Conservation (phyloP, 192 early-diverging fungal genomes). For the Linnemannia exigua region DNA sequence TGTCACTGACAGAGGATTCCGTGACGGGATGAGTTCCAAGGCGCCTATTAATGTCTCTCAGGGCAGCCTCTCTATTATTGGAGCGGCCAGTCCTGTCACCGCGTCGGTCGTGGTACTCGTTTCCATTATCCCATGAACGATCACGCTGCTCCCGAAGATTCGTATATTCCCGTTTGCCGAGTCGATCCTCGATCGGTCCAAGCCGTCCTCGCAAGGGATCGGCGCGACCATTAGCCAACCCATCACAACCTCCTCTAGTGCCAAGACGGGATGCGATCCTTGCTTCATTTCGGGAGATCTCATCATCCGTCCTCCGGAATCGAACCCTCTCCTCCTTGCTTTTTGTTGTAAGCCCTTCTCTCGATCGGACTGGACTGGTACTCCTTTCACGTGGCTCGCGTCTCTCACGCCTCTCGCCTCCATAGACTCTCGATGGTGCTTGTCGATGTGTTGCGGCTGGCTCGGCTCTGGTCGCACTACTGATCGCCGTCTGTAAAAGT, state of each 20-base stretch:
- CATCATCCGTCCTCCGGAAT: slow-evolving; percentile 36
- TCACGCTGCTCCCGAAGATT: slow-evolving; percentile 20
- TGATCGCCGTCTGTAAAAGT: slow-evolving; percentile 46
- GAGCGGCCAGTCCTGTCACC: slow-evolving; percentile 1
- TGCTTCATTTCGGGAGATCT: slow-evolving; percentile 26
- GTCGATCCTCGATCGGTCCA: slow-evolving; percentile 39
- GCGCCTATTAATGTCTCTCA: slow-evolving; percentile 32
- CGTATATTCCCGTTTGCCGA: neutral
- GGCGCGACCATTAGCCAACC: neutral
- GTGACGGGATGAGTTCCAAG: slow-evolving; percentile 16
- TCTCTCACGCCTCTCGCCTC: slow-evolving; percentile 4
- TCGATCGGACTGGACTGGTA: slow-evolving; percentile 29
- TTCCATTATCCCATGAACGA: slow-evolving; percentile 31
- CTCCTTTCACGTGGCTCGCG: slow-evolving; percentile 29
- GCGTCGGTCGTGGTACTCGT: slow-evolving; percentile 35
- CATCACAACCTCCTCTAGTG: neutral
- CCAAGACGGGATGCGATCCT: slow-evolving; percentile 45
- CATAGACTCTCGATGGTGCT: slow-evolving; percentile 43
- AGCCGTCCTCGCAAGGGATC: slow-evolving; percentile 18
- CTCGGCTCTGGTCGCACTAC: slow-evolving; percentile 31
- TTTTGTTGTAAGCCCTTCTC: slow-evolving; percentile 17
- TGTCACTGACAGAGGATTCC: neutral
- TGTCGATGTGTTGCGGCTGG: slow-evolving; percentile 14
- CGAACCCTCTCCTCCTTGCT: slow-evolving; percentile 25
- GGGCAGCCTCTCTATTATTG: slow-evolving; percentile 4